Base-by-base conservation (phyloP, 768 basidiomycete species). In the Punctularia strigosozonata region DNA sequence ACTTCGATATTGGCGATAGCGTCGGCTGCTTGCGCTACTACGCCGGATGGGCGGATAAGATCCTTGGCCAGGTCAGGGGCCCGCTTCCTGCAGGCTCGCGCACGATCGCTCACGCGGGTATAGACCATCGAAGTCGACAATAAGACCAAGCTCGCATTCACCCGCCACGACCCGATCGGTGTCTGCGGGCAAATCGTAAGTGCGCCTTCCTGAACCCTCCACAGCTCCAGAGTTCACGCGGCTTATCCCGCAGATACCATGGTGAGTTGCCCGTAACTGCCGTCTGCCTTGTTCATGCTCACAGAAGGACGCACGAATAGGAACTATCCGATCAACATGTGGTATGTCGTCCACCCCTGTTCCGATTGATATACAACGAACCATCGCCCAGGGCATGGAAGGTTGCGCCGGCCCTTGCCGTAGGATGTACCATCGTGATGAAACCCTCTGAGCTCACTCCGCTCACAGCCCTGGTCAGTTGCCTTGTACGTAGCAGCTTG, bases 11-110 rank as follows among this genome's bases (percentile, higher is more conserved):
- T 28, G 77, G 74, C 28, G 86, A 89, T 52, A 79, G 65, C 43
- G 62, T 88, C 15, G 75, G 75, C 47, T 87, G 84, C 52, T 60
- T 89, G 37, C 71, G 87, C 36, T 95, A 97, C 62, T 95, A 91
- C 54, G 92, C 89, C 26, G 92, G 92, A 18, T 92, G 85, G 84
- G 87, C 88, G 6, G 92, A 97, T 64, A 98, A 97, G 63, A 80
- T 95, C 37, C 62, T 69, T 19, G 94, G 95, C 17, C 77, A 92
- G 73, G 82, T 80, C 46, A 48, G 60, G 58, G 32, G 8, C 19
- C 20, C 20, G 33, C 20, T 19, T 19, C 13, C 10, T 34, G 8
- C 20, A 8, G 33, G 20, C 33, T 10, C 19, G 19, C 33, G 7
- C 10, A 34, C 19, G 13, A 13, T 8, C 15, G 14, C 10, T 31